These are phyloP conservation scores for Aspergillus thermomutatus DNA, from an alignment of 2,329 filamentous ascomycete species.

Conservation along the genomic window DNA sequence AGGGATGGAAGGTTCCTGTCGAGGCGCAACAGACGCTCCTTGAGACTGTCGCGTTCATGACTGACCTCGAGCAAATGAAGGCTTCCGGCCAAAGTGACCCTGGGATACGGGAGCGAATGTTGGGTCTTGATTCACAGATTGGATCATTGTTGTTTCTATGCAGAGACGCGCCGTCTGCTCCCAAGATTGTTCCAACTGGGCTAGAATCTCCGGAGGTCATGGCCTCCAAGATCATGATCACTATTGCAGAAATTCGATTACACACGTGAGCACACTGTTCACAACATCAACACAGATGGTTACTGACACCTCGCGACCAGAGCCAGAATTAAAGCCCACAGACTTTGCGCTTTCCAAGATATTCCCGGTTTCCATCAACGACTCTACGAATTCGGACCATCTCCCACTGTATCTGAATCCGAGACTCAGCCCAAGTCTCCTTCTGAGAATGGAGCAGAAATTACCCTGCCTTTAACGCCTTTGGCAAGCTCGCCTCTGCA, in stretches of 20 bases:
- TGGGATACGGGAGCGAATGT: constrained; percentile 17
- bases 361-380: constrained; percentile 20
- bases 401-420: constrained; percentile 1
- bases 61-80: constrained; percentile 17
- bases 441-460: neutral
- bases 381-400: constrained; percentile 20
- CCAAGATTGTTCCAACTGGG: constrained; percentile 2
- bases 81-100: constrained; percentile 4
- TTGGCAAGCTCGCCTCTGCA: constrained; percentile 1
- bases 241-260: constrained; percentile 27
- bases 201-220: constrained; percentile 15
- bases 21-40: constrained; percentile 24
- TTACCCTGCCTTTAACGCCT: neutral
- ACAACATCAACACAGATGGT: neutral
- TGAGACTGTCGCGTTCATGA: constrained; percentile 18
- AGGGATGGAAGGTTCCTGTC: constrained; percentile 24
- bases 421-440: neutral
- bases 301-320: constrained; percentile 5
- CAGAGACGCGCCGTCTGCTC: constrained; percentile 4
- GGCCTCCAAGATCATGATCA: constrained; percentile 18
- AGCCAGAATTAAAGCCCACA: constrained; percentile 28
- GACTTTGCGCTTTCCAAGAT: constrained; percentile 28
- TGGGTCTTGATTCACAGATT: constrained; percentile 17
- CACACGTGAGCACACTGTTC: constrained; percentile 10
- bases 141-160: constrained; percentile 13